Evolutionary conservation across 768 basidiomycete genomes (phyloP).

Genomic region (Pulveroboletus sp.): DNA sequence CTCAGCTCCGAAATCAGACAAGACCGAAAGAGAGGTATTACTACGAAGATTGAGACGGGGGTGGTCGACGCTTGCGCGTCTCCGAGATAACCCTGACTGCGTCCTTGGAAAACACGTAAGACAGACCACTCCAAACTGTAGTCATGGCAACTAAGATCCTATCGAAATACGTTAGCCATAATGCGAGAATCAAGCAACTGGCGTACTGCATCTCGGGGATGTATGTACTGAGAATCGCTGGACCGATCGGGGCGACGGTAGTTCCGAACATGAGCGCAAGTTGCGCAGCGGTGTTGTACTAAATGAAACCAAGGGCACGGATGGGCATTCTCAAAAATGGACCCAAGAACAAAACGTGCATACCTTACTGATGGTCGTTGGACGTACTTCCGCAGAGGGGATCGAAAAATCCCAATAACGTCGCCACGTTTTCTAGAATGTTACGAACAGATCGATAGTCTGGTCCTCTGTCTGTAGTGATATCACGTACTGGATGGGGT

Average conservation of each 20-base stretch:
- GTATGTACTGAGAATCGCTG: conserved; percentile 48
- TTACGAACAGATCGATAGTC: conserved; percentile 3
- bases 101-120: conserved; percentile 72
- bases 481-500: conserved; percentile 63
- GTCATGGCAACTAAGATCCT: conserved; percentile 88
- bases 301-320: neutral
- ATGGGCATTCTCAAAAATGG: neutral
- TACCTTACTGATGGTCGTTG: conserved; percentile 92
- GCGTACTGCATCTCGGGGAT: conserved; percentile 76
- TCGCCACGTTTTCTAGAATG: conserved; percentile 78
- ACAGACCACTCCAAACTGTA: conserved; percentile 88
- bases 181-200: neutral
- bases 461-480: neutral
- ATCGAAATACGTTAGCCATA: conserved; percentile 1
- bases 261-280: conserved; percentile 87
- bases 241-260: conserved; percentile 77
- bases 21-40: neutral
- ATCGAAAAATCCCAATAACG: conserved; percentile 97
- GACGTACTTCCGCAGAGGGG: conserved; percentile 91
- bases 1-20: neutral
- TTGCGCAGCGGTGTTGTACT: conserved; percentile 93
- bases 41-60: conserved; percentile 19
- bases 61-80: conserved; percentile 30
- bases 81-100: conserved; percentile 60
- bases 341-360: neutral